phyloP scores from a whole-genome alignment of 2,329 filamentous ascomycete species.

The Arthrinium phaeospermum region DNA sequence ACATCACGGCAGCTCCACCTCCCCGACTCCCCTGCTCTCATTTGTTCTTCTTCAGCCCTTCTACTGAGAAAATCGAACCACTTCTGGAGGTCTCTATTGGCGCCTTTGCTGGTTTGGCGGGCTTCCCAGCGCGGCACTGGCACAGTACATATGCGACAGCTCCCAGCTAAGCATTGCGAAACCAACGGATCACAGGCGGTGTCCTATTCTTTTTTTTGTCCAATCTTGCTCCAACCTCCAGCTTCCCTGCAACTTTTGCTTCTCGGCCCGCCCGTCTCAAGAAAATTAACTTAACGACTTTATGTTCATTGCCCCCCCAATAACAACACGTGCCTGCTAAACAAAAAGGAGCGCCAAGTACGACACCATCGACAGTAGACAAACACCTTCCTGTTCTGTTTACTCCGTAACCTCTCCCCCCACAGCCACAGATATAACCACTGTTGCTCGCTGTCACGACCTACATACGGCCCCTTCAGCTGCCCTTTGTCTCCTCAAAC shows the following conservation, averaged over 20 bases:
- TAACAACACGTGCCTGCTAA: slow-evolving; percentile 14
- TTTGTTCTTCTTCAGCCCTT: slow-evolving; percentile 10
- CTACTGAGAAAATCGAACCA: slow-evolving; percentile 16
- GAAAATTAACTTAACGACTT: slow-evolving; percentile 6
- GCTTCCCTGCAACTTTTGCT: slow-evolving; percentile 10
- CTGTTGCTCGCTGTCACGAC: not conserved
- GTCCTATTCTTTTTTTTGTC: slow-evolving; percentile 2
- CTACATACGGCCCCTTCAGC: not conserved
- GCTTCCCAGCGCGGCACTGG: slow-evolving; percentile 6
- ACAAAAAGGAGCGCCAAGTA: slow-evolving; percentile 11
- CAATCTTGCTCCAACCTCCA: slow-evolving; percentile 12
- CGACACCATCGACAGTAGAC: not conserved
- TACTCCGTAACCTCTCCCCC: not conserved
- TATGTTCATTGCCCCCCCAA: slow-evolving; percentile 8
- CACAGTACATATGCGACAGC: not conserved
- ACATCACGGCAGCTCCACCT: slow-evolving; percentile 8
- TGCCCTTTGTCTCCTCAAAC: not conserved
- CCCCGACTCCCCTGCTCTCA: not conserved
- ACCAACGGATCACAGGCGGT: slow-evolving; percentile 13
- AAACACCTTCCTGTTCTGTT: not conserved
- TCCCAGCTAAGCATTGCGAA: slow-evolving; percentile 6
- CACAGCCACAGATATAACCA: not conserved
- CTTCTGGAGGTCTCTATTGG: not conserved
- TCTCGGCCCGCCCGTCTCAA: slow-evolving; percentile 15
- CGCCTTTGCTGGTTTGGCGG: not conserved